Percentiles rank a stretch among this genome's conserved stretches.
phyloP scores from a whole-genome alignment of 495 filamentous ascomycete species.

The Podospora conica region DNA sequence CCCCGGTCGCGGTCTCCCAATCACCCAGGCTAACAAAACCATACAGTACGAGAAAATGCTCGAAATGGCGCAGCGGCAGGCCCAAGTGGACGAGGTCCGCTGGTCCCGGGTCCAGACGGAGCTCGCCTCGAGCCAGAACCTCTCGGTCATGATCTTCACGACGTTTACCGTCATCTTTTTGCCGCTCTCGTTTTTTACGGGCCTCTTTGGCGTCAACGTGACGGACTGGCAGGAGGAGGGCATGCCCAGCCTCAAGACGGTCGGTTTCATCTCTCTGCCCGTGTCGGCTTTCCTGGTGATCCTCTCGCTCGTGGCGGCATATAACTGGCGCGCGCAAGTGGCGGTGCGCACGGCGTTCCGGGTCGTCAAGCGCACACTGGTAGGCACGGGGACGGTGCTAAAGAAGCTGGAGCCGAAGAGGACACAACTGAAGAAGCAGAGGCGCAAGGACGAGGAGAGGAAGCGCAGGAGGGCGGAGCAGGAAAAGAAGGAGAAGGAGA shows the following conservation, averaged over 20 bases:
- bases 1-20: too few species aligned
- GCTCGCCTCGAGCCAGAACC: constrained; percentile 55
- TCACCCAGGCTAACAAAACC: not conserved
- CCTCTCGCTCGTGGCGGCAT: constrained; percentile 36
- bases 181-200: constrained; percentile 61
- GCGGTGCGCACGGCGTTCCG: constrained; percentile 26
- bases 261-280: constrained; percentile 40
- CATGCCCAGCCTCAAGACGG: constrained; percentile 28
- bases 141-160: constrained; percentile 64
- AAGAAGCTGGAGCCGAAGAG: constrained; percentile 25
- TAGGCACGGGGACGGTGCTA: constrained; percentile 13
- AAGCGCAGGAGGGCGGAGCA: constrained; percentile 5
- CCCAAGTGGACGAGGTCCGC: constrained; percentile 61
- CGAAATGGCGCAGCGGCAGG: constrained; percentile 63
- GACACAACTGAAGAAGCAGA: constrained; percentile 22
- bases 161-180: constrained; percentile 64
- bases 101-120: constrained; percentile 58
- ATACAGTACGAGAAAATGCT: constrained; percentile 58
- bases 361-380: constrained; percentile 6
- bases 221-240: constrained; percentile 53
- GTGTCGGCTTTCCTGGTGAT: constrained; percentile 33
- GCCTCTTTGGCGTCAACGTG: constrained; percentile 60
- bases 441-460: constrained; percentile 16
- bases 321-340: constrained; percentile 34
- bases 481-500: constrained; percentile 28